Evolutionary conservation across 2,329 filamentous ascomycete species (phyloP).

Genomic region (Ophiocordyceps sinensis): DNA sequence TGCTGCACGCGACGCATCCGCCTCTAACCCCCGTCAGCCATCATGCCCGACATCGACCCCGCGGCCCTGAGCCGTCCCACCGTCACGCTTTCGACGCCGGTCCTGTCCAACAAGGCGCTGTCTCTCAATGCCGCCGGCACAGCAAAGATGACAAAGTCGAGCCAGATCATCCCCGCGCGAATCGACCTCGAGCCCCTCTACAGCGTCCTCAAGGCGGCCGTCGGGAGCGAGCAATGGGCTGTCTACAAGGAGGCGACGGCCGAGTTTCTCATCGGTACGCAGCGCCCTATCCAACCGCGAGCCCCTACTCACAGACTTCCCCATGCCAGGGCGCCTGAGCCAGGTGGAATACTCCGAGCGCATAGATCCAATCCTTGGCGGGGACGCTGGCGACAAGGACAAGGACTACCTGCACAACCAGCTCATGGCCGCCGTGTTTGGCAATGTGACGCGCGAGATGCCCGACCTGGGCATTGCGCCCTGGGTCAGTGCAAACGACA

Average conservation of each 20-base stretch:
- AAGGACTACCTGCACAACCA: conserved; percentile 53
- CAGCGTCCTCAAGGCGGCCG: conserved; percentile 42
- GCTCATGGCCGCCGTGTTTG: conserved; percentile 50
- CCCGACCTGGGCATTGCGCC: conserved; percentile 52
- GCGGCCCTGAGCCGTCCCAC: conserved; percentile 51
- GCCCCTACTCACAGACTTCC: conserved; percentile 1
- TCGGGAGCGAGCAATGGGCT: conserved; percentile 47
- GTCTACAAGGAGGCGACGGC: conserved; percentile 48
- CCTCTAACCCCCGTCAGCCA: conserved; percentile 13
- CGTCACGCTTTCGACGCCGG: conserved; percentile 42
- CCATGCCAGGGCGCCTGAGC: conserved; percentile 41
- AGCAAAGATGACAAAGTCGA: conserved; percentile 41
- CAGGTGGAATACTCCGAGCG: conserved; percentile 44
- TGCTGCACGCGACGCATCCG: conserved; percentile 31
- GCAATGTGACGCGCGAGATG: conserved; percentile 55
- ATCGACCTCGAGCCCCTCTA: conserved; percentile 56
- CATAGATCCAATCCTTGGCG: conserved; percentile 45
- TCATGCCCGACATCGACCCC: conserved; percentile 58
- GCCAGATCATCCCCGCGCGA: conserved; percentile 47
- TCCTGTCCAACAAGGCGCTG: conserved; percentile 42
- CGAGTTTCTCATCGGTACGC: conserved; percentile 46
- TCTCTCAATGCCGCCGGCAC: conserved; percentile 33
- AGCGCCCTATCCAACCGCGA: background rate
- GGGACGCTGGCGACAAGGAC: conserved; percentile 43
- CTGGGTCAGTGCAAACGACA: conserved; percentile 60